Evolutionary conservation across 2,329 filamentous ascomycete species (phyloP), one percentile per base, ranked within the genome.

Genomic region (Paraconiothyrium sp.): DNA sequence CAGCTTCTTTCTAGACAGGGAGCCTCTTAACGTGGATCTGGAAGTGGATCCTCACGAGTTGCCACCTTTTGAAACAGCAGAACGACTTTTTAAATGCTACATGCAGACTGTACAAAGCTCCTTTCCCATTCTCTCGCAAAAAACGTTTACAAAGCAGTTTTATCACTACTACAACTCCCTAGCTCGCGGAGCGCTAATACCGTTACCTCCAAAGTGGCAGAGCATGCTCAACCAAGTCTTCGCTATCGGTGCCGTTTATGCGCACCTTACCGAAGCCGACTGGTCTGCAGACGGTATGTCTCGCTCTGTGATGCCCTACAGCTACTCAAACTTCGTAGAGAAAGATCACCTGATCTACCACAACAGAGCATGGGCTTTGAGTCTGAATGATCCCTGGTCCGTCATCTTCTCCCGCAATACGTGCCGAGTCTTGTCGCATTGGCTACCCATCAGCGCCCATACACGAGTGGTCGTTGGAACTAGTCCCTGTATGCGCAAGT

Each of bases 201-300:
- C 47, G 57, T 34, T 67, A 11, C 57, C 69, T 20, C 61, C 61
- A 32, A 71, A 73, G 27, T 81, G 78, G 79, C 71, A 74, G 27
- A 73, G 74, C 6, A 76, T 78, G 20, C 54, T 81, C 44, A 80
- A 82, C 52, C 39, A 81, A 16, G 72, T 81, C 2, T 80, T 81
- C 58, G 80, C 79, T 20, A 78, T 82, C 41, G 79, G 76, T 9
- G 72, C 79, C 20, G 70, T 72, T 27, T 76, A 77, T 59, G 73
- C 72, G 14, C 69, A 76, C 60, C 68, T 78, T 44, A 70, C 63
- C 3, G 61, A 70, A 54, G 69, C 70, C 4, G 62, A 72, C 1
- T 70, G 68, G 67, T 64, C 56, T 24, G 68, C 63, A 20, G 66
- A 73, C 55, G 66, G 52, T 55, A 55, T 46, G 41, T 16, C 16